A percentile compares a stretch with the other conserved stretches of the same genome.
Evolutionary conservation across 805 yeast species (phyloP).

Genomic region (Lachancea nothofagi): DNA sequence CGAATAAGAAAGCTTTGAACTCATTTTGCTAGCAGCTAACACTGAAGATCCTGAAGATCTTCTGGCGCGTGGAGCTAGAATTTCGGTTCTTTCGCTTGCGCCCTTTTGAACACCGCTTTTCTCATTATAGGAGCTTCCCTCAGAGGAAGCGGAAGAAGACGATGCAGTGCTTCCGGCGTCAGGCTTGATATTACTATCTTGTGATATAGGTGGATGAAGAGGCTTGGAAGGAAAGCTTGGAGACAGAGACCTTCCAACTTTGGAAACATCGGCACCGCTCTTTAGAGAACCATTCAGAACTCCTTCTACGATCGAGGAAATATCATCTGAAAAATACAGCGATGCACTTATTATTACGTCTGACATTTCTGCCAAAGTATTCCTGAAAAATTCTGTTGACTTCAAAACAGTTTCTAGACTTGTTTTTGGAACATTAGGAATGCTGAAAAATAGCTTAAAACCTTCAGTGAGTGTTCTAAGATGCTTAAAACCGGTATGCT

Average conservation of each 20-base stretch:
- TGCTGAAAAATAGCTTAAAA: constrained; percentile 31
- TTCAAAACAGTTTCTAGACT: constrained; percentile 24
- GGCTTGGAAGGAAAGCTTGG: constrained; percentile 2
- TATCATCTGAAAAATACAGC: constrained; percentile 23
- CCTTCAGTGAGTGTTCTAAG: constrained; percentile 36
- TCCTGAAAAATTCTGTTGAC: constrained; percentile 32
- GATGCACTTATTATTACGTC: constrained; percentile 23
- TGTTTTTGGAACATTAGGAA: constrained; percentile 26
- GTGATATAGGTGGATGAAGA: neutral
- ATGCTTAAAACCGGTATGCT: constrained; percentile 17
- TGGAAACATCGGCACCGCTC: constrained; percentile 10
- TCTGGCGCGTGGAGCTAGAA: constrained; percentile 11
- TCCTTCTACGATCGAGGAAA: constrained; percentile 23
- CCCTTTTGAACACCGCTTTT: neutral
- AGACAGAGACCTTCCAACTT: constrained; percentile 1
- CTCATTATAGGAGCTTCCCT: constrained; percentile 9
- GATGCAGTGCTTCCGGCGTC: constrained; percentile 6
- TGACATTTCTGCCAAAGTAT: constrained; percentile 25
- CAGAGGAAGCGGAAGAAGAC: constrained; percentile 11
- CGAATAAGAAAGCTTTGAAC: constrained; percentile 2
- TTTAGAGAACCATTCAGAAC: constrained; percentile 25
- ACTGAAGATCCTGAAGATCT: constrained; percentile 7
- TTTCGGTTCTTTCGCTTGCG: constrained; percentile 6
- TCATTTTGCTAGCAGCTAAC: neutral
- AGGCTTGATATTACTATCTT: constrained; percentile 1